These are phyloP conservation scores for Dalbergia cochinchinensis DNA, from an alignment of 306 rosid species.

Conservation along the genomic window DNA sequence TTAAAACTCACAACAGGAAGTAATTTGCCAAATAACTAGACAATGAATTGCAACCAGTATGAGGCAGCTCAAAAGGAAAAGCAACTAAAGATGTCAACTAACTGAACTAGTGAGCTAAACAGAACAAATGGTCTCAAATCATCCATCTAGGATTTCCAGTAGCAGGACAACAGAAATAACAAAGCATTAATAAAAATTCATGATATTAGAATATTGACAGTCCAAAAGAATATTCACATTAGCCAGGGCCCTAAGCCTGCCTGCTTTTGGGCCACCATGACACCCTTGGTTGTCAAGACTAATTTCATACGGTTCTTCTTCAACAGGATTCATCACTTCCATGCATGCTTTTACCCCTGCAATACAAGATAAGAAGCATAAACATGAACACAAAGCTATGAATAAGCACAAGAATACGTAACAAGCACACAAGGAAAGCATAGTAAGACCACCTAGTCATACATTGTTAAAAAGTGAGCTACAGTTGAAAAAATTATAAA, in stretches of 20 bases:
- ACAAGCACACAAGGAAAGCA: constrained; percentile 2
- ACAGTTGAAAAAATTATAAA: too few relatives aligned
- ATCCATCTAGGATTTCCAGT: constrained; percentile 32
- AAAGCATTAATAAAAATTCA: constrained; percentile 22
- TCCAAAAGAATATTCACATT: constrained; percentile 58
- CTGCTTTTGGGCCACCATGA: constrained; percentile 80
- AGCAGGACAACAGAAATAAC: constrained; percentile 22
- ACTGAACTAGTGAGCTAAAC: neutral
- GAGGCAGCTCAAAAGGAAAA: constrained; percentile 1
- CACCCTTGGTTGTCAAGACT: constrained; percentile 85
- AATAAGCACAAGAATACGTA: constrained; percentile 30
- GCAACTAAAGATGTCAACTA: neutral
- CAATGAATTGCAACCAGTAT: neutral
- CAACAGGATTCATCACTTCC: constrained; percentile 59
- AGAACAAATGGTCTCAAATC: constrained; percentile 13
- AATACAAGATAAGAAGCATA: constrained; percentile 43
- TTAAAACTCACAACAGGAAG: neutral
- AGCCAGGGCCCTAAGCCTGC: constrained; percentile 70
- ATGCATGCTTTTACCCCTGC: constrained; percentile 88
- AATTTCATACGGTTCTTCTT: constrained; percentile 83
- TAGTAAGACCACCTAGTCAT: neutral
- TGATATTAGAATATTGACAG: constrained; percentile 10
- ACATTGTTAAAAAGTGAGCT: neutral
- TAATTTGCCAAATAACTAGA: constrained; percentile 12
- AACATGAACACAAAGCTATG: constrained; percentile 9